Conservation (phyloP, 1,284 basidiomycete species). For the Pseudozyma pruni region DNA sequence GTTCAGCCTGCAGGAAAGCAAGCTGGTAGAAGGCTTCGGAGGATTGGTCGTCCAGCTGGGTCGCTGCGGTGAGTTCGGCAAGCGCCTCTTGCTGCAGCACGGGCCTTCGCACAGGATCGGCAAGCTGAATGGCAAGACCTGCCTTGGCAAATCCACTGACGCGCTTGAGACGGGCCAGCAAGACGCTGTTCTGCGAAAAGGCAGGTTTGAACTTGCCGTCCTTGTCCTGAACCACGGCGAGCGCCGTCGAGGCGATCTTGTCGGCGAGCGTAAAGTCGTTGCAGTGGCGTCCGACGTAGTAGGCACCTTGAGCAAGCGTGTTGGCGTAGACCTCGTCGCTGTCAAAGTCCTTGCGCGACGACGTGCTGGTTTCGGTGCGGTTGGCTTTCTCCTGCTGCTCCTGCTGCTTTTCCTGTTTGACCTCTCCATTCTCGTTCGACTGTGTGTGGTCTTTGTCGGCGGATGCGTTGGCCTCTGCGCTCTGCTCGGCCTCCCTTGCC, state of each 20-base stretch:
- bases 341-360: conserved; percentile 35
- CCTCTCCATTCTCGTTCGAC: conserved; percentile 15
- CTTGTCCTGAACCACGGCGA: conserved; percentile 33
- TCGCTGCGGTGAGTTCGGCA: conserved; percentile 73
- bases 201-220: conserved; percentile 32
- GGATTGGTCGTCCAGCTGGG: conserved; percentile 73
- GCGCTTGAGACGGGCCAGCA: conserved; percentile 49
- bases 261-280: conserved; percentile 46
- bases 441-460: conserved; percentile 9
- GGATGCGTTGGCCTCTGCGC: conserved; percentile 15
- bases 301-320: conserved; percentile 58
- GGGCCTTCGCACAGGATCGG: conserved; percentile 35
- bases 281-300: conserved; percentile 45
- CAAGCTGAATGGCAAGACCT: conserved; percentile 39
- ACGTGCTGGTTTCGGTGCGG: conserved; percentile 13
- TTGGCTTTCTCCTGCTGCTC: conserved; percentile 8
- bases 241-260: conserved; percentile 48
- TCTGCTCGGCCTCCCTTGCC: conserved; percentile 51
- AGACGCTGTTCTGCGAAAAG: conserved; percentile 11
- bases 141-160: conserved; percentile 48
- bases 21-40: conserved; percentile 74
- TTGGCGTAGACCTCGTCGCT: conserved; percentile 49
- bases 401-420: conserved; percentile 3
- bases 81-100: conserved; percentile 31
- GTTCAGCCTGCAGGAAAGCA: conserved; percentile 72